These are phyloP conservation scores for Phylloporus sp. DNA, from an alignment of 768 basidiomycete genomes.

Conservation along the genomic window DNA sequence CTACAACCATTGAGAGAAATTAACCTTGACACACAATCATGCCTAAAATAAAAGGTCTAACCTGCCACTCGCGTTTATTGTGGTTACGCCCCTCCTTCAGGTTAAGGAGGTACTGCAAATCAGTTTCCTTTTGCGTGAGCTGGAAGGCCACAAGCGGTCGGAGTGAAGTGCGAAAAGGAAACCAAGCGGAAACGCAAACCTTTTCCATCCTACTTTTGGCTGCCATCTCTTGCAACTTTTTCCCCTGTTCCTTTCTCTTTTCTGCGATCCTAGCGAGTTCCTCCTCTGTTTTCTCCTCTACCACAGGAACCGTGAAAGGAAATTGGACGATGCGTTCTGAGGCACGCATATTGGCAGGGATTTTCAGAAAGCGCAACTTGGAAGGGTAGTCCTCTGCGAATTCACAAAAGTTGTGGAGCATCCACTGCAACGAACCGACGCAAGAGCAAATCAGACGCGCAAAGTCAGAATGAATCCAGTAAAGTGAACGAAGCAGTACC, in stretches of 20 bases:
- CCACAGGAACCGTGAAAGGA: constrained; percentile 58
- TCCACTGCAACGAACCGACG: constrained; percentile 56
- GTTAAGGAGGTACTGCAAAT: constrained; percentile 58
- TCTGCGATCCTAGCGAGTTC: constrained; percentile 76
- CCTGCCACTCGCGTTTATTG: constrained; percentile 73
- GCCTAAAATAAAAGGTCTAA: constrained; percentile 32
- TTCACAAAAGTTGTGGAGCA: constrained; percentile 82
- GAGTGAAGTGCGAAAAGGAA: background rate
- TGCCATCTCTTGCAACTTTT: constrained; percentile 86
- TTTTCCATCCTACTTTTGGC: constrained; percentile 83
- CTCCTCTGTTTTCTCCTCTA: constrained; percentile 88
- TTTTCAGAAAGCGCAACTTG: constrained; percentile 60
- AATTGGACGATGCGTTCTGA: constrained; percentile 81
- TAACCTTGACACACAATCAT: background rate
- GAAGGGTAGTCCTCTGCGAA: constrained; percentile 72
- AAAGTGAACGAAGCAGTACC: constrained; percentile 40
- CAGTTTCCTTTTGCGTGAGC: constrained; percentile 72
- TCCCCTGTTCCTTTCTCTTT: constrained; percentile 79
- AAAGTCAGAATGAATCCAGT: background rate
- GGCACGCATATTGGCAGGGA: constrained; percentile 59
- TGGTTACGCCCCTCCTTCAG: constrained; percentile 58
- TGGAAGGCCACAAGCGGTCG: constrained; percentile 24
- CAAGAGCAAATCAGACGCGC: background rate
- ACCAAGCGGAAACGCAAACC: constrained; percentile 35
- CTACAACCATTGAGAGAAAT: constrained; percentile 30